Conservation (phyloP, 306 rosid genomes). For the Acacia confusa region DNA sequence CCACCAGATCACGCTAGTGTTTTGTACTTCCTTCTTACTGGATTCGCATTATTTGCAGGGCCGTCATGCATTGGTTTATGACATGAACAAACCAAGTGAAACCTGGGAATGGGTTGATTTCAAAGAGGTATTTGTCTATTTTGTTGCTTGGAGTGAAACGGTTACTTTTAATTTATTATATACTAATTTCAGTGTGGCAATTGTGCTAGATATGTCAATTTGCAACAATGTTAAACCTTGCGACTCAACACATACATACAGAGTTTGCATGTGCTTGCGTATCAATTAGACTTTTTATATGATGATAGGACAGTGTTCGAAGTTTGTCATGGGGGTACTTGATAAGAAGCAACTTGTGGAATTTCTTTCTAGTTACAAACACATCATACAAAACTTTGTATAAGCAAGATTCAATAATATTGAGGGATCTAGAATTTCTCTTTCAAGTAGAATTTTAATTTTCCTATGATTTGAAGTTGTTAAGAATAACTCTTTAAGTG, state of each 20-base stretch:
- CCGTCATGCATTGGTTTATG: constrained; percentile 88
- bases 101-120: constrained; percentile 99
- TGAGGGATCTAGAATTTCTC: background rate
- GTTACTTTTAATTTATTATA: constrained; percentile 1
- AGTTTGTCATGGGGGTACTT: background rate
- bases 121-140: constrained; percentile 64
- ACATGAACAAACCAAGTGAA: constrained; percentile 67
- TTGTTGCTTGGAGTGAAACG: constrained; percentile 5
- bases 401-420: background rate
- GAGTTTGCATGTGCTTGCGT: background rate
- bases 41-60: constrained; percentile 51
- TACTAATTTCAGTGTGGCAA: background rate
- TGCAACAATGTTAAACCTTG: constrained; percentile 16
- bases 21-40: background rate
- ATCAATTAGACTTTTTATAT: background rate
- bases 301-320: background rate
- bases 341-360: background rate
- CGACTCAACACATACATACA: background rate
- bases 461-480: background rate
- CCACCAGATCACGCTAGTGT: background rate
- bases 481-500: constrained; percentile 16
- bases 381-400: background rate
- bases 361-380: background rate
- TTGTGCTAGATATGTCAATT: background rate
- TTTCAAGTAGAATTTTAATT: background rate